Percentiles rank a stretch among this genome's conserved stretches.
Evolutionary conservation across 306 rosid genomes (phyloP).

Genomic region (Prunus davidiana): DNA sequence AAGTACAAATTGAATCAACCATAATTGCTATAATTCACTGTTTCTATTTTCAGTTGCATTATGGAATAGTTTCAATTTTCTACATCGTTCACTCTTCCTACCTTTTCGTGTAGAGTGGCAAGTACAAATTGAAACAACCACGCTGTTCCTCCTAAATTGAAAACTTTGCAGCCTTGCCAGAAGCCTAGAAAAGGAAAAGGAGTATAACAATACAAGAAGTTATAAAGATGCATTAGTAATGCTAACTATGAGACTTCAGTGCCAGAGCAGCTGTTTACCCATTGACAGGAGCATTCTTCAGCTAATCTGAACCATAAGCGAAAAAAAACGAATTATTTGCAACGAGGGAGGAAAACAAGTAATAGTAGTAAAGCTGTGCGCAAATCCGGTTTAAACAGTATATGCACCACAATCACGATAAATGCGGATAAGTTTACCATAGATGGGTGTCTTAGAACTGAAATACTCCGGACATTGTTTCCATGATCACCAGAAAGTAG

Average conservation of each 20-base stretch:
- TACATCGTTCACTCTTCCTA: background rate
- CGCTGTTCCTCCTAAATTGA: background rate
- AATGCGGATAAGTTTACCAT: conserved; percentile 43
- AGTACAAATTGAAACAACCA: background rate
- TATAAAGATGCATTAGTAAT: background rate
- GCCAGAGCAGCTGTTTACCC: background rate
- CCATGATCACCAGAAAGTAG: conserved; percentile 57
- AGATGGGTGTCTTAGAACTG: conserved; percentile 66
- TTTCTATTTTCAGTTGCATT: background rate
- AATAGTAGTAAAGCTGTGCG: background rate
- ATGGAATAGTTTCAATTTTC: background rate
- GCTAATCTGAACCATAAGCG: background rate
- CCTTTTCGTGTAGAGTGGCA: background rate
- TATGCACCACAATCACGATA: background rate
- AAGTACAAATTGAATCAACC: background rate
- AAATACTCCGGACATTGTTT: conserved; percentile 38
- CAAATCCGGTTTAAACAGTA: background rate
- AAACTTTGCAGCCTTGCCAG: conserved; percentile 48
- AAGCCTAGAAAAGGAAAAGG: conserved; percentile 47
- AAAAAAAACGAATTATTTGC: background rate
- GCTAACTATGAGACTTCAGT: background rate
- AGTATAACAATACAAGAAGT: background rate
- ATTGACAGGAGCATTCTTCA: background rate
- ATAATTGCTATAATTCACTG: background rate
- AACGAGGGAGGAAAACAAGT: too few species aligned